Evolutionary conservation across 768 basidiomycete species (phyloP).

Genomic region (Phanerodontia chrysosporium): DNA sequence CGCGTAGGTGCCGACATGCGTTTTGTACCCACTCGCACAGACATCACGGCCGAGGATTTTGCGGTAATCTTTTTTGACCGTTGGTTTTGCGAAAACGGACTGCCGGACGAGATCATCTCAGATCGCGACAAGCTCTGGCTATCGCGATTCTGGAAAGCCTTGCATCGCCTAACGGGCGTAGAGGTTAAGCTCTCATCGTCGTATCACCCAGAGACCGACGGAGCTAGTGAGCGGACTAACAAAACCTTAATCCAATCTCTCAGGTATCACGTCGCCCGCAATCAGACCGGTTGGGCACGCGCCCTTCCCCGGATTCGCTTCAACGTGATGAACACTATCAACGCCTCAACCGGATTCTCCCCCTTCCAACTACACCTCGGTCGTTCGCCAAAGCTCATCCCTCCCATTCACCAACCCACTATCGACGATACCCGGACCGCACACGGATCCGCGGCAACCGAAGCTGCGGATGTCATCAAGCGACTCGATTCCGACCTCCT

Average conservation of each 20-base stretch:
- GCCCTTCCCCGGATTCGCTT: conserved; percentile 17
- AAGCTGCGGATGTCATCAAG: neutral
- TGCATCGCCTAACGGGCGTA: conserved; percentile 20
- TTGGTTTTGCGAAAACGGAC: conserved; percentile 28
- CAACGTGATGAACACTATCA: conserved; percentile 17
- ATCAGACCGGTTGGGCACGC: conserved; percentile 16
- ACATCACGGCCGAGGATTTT: conserved; percentile 16
- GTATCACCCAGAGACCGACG: conserved; percentile 33
- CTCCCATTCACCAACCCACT: conserved; percentile 14
- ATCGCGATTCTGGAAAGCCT: conserved; percentile 26
- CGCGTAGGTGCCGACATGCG: conserved; percentile 13
- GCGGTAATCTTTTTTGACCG: conserved; percentile 22
- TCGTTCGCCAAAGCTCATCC: conserved; percentile 15
- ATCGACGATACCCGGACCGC: neutral
- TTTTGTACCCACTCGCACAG: conserved; percentile 8
- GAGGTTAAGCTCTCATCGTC: conserved; percentile 26
- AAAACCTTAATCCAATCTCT: conserved; percentile 19
- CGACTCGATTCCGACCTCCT: conserved; percentile 17
- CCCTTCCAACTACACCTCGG: conserved; percentile 18
- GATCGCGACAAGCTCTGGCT: conserved; percentile 28
- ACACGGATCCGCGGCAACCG: neutral
- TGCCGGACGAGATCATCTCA: conserved; percentile 28
- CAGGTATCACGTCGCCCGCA: conserved; percentile 13
- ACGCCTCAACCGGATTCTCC: conserved; percentile 19
- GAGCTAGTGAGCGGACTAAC: conserved; percentile 25